phyloP scores from a whole-genome alignment of 2,329 filamentous ascomycete genomes.

The Aureobasidium sp. region DNA sequence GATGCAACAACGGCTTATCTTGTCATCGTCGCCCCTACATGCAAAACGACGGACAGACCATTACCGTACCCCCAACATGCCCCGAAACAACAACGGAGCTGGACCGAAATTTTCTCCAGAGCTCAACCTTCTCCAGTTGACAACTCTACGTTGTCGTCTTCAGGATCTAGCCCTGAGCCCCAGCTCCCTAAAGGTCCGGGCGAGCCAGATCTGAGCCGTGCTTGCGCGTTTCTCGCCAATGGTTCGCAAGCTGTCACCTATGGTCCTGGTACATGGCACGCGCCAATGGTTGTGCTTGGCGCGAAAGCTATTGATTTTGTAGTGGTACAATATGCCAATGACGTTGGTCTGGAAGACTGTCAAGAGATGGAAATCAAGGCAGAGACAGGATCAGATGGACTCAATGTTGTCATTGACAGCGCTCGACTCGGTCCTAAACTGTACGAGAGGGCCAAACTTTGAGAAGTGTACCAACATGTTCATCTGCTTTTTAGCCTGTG shows the following conservation, averaged over 20 bases:
- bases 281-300: conserved; percentile 88
- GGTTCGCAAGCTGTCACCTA: conserved; percentile 85
- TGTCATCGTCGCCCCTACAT: conserved; percentile 79
- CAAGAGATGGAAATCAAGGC: conserved; percentile 59
- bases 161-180: conserved; percentile 16
- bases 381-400: conserved; percentile 26
- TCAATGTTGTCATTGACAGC: conserved; percentile 27
- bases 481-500: background rate
- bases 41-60: conserved; percentile 24
- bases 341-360: conserved; percentile 75
- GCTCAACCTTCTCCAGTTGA: conserved; percentile 43
- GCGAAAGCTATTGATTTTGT: conserved; percentile 69
- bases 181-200: conserved; percentile 41
- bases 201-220: conserved; percentile 62
- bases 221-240: conserved; percentile 73
- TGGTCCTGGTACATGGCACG: conserved; percentile 87
- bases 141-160: conserved; percentile 35
- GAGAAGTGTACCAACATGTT: background rate
- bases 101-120: conserved; percentile 36
- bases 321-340: conserved; percentile 84
- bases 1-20: conserved; percentile 56
- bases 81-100: conserved; percentile 20
- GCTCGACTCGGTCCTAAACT: conserved; percentile 12
- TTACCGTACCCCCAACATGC: conserved; percentile 38
- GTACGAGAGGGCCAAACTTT: conserved; percentile 4